phyloP scores from a whole-genome alignment of 768 basidiomycete species.

The Cytidiella melzeri region DNA sequence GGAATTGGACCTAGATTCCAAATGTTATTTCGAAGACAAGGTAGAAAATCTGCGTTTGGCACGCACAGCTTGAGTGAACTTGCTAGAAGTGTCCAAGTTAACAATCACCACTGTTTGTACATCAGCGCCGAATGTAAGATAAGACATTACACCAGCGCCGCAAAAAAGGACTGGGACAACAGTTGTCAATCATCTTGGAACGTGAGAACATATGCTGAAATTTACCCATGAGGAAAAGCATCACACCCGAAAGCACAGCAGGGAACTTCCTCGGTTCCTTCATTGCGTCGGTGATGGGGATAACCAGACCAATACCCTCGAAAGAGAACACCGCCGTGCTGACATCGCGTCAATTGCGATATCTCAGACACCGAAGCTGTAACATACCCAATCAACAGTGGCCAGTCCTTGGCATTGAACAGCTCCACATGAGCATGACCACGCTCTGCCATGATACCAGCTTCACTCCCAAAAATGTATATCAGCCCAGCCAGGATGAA shows the following conservation, averaged over 20 bases:
- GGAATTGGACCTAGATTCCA: conserved; percentile 62
- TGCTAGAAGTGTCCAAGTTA: conserved; percentile 79
- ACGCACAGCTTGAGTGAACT: conserved; percentile 81
- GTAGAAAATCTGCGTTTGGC: conserved; percentile 18
- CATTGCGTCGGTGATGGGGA: conserved; percentile 98
- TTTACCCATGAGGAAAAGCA: conserved; percentile 75
- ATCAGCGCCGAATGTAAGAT: conserved; percentile 80
- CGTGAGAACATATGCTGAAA: not conserved
- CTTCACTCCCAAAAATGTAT: conserved; percentile 87
- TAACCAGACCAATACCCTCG: conserved; percentile 94
- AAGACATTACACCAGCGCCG: conserved; percentile 81
- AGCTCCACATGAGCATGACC: conserved; percentile 77
- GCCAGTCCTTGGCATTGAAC: conserved; percentile 88
- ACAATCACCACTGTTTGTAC: conserved; percentile 93
- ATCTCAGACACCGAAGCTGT: not conserved
- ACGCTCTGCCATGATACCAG: conserved; percentile 52
- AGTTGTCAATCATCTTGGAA: conserved; percentile 6
- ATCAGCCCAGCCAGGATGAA: conserved; percentile 88
- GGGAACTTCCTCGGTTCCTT: conserved; percentile 93
- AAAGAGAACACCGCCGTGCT: conserved; percentile 98
- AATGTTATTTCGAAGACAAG: not conserved
- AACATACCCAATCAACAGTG: conserved; percentile 83
- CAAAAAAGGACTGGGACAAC: conserved; percentile 65
- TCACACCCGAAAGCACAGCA: conserved; percentile 78
- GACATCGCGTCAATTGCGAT: conserved; percentile 6